Evolutionary conservation across 1,139 yeast species (phyloP).

Genomic region (Wickerhamomyces sp.): DNA sequence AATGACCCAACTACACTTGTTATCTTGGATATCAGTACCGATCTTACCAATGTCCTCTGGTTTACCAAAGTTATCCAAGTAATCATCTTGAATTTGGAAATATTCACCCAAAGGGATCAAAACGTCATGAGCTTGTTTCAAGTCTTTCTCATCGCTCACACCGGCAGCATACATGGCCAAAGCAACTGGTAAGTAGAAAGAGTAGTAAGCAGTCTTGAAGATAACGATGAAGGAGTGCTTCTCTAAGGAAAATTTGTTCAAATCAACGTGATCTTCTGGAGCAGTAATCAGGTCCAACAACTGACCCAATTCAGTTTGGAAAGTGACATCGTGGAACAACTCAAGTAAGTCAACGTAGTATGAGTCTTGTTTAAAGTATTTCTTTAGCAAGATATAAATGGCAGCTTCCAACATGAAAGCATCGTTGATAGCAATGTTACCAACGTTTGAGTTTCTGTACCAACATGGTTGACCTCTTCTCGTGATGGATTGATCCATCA

Average conservation of each 20-base stretch:
- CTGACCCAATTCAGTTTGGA: slow-evolving; percentile 98
- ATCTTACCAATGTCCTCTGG: slow-evolving; percentile 97
- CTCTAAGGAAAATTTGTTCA: slow-evolving; percentile 75
- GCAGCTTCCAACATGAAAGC: slow-evolving; percentile 97
- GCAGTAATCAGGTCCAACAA: slow-evolving; percentile 93
- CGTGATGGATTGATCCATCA: slow-evolving; percentile 96
- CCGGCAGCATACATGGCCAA: slow-evolving; percentile 95
- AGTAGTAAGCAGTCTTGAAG: slow-evolving; percentile 95
- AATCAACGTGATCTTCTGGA: slow-evolving; percentile 90
- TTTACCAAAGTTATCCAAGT: slow-evolving; percentile 93
- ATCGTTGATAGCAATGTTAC: slow-evolving; percentile 94
- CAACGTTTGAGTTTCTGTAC: slow-evolving; percentile 79
- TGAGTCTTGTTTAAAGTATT: slow-evolving; percentile 73
- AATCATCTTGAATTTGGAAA: slow-evolving; percentile 98
- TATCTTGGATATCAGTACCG: slow-evolving; percentile 97
- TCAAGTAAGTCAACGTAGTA: slow-evolving; percentile 91
- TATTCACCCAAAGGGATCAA: slow-evolving; percentile 96
- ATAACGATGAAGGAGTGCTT: slow-evolving; percentile 95
- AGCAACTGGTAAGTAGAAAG: slow-evolving; percentile 96
- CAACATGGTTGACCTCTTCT: slow-evolving; percentile 99
- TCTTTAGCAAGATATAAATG: slow-evolving; percentile 82
- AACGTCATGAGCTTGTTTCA: slow-evolving; percentile 83
- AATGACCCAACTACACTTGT: slow-evolving; percentile 97
- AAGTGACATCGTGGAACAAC: slow-evolving; percentile 89
- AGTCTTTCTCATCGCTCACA: slow-evolving; percentile 58